Conservation (phyloP, 2,329 filamentous ascomycete species). For the Alternaria angustiovoidea region DNA sequence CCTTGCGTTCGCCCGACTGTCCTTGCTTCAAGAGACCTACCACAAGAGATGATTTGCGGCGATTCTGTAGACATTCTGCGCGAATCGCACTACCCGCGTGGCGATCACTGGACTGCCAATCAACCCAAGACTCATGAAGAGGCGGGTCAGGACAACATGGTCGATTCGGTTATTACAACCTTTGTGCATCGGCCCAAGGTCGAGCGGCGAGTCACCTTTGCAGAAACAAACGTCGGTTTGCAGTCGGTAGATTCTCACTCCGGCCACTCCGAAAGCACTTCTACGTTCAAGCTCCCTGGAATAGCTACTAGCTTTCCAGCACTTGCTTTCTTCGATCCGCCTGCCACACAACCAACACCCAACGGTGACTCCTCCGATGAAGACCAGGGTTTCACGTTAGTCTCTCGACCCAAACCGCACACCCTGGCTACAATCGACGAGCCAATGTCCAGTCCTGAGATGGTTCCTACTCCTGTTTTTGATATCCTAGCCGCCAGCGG, state of each 20-base stretch:
- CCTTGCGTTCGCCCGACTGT: conserved; percentile 6
- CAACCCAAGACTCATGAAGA: not conserved
- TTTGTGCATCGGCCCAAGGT: conserved; percentile 21
- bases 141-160: conserved; percentile 3
- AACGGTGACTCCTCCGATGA: conserved; percentile 25
- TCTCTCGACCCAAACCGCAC: conserved; percentile 25
- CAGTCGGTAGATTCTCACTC: not conserved
- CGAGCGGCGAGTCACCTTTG: conserved; percentile 2
- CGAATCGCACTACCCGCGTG: not conserved
- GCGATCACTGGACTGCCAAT: not conserved
- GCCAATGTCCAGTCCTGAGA: conserved; percentile 23
- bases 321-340: not conserved
- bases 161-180: conserved; percentile 10
- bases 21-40: conserved; percentile 20
- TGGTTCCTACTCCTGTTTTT: conserved; percentile 7
- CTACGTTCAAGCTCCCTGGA: not conserved
- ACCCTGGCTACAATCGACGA: not conserved
- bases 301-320: not conserved
- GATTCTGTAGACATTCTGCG: not conserved
- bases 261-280: not conserved
- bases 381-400: conserved; percentile 35
- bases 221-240: not conserved
- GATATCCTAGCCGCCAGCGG: conserved; percentile 18
- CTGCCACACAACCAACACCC: not conserved
- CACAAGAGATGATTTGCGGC: conserved; percentile 15